These are phyloP conservation scores for Trichoderma sp. DNA, from an alignment of 2,329 filamentous ascomycete genomes.

Conservation along the genomic window DNA sequence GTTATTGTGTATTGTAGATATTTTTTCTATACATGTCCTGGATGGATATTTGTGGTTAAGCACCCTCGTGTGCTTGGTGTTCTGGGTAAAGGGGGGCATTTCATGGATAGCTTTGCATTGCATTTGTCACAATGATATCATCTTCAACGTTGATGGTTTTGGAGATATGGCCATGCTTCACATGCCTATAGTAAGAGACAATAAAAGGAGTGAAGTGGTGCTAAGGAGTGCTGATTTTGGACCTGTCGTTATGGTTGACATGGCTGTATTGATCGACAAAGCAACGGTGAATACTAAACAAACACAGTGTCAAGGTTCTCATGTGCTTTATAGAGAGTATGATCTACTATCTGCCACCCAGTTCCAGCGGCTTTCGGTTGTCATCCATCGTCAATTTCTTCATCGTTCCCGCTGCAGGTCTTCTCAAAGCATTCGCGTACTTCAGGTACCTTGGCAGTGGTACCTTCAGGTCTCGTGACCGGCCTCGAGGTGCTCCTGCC, in stretches of 20 bases:
- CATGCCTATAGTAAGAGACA: neutral
- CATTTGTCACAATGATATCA: neutral
- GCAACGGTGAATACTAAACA: neutral
- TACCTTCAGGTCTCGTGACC: neutral
- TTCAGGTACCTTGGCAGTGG: neutral
- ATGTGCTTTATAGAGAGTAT: neutral
- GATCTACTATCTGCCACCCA: neutral
- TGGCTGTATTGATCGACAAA: neutral
- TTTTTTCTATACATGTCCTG: neutral
- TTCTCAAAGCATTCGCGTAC: neutral
- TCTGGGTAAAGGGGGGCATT: neutral
- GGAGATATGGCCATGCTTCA: neutral
- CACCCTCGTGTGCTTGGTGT: neutral
- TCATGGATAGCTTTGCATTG: neutral
- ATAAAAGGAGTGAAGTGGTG: neutral
- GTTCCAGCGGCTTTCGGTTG: neutral
- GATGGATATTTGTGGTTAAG: neutral
- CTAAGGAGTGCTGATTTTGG: neutral
- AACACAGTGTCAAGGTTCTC: neutral
- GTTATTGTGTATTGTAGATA: neutral
- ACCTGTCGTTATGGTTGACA: neutral
- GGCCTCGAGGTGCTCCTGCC: too few species aligned
- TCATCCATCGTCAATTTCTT: neutral
- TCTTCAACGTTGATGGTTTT: neutral
- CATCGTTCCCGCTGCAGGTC: neutral